Base-by-base conservation (phyloP, 2,329 filamentous ascomycete genomes). In the Penicillium sp. region DNA sequence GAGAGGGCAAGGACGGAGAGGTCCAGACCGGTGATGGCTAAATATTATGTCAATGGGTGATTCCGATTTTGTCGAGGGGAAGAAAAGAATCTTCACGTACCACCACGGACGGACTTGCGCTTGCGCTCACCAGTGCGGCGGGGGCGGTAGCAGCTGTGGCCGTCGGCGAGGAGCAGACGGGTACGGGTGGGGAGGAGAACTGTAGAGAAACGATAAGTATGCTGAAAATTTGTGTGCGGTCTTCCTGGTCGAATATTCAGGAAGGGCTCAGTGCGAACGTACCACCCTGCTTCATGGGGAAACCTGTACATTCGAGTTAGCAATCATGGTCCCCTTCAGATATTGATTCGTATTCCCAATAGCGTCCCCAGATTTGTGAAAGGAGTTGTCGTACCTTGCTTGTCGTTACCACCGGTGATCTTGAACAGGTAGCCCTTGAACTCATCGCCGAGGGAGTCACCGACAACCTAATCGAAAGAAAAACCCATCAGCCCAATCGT, bases 381-480 rank as follows among this genome's bases (percentile, higher is more conserved):
- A 43, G 29, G 31, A 23, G 51, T 46, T 29, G 54, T 61, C 73
- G 65, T 76, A 77, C 75, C 95, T 87, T 99, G 96, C 92, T 99
- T 99, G 91, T 99, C 95, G 90, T 99, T 99, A 79, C 96, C 95
- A 78, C 95, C 96, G 75, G 95, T 99, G 85, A 99, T 98, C 80
- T 88, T 90, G 89, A 99, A 92, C 85, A 99, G 89, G 87, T 99
- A 99, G 82, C 95, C 95, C 88, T 97, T 97, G 91, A 96, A 99
- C 85, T 99, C 95, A 78, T 98, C 93, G 77, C 95, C 95, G 76
- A 99, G 87, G 78, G 88, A 90, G 85, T 99, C 96, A 76, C 90
- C 95, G 73, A 90, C 83, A 73, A 99, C 91, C 85, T 97, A 72
- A 63, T 68, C 50, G 49, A 61, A 59, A 67, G 56, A 63, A 60